phyloP scores from a whole-genome alignment of 441 rosid species.

The Erysimum pusillum region DNA sequence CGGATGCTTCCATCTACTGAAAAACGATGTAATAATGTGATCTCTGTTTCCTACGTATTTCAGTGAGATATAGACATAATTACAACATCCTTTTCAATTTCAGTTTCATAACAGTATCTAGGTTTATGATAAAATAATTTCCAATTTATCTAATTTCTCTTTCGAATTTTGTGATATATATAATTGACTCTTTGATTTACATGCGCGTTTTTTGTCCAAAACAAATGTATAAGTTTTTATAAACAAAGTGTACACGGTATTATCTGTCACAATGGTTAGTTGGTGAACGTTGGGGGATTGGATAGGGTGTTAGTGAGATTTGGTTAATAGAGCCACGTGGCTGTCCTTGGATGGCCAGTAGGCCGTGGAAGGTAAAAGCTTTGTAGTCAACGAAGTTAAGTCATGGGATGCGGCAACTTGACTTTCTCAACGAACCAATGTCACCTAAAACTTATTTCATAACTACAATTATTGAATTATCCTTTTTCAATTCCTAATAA shows the following conservation, averaged over 20 bases:
- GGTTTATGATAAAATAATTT: neutral
- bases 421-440: slow-evolving; percentile 28
- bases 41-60: neutral
- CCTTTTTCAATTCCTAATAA: too few species aligned
- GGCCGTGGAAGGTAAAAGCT: slow-evolving; percentile 40
- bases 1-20: neutral
- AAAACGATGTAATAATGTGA: neutral
- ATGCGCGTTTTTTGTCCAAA: neutral
- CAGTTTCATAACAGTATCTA: neutral
- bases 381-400: slow-evolving; percentile 26
- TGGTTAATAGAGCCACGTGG: slow-evolving; percentile 29
- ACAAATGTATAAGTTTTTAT: neutral
- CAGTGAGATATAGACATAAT: neutral
- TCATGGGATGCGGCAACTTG: slow-evolving; percentile 28
- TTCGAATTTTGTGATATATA: neutral
- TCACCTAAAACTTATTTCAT: slow-evolving; percentile 37
- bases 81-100: neutral
- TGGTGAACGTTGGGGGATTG: slow-evolving; percentile 39
- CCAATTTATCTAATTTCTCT: neutral
- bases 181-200: neutral
- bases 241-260: neutral
- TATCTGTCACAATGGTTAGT: slow-evolving; percentile 32
- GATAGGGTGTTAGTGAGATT: slow-evolving; percentile 31
- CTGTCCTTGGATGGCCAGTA: slow-evolving; percentile 20
- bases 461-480: slow-evolving; percentile 3